These are phyloP conservation scores for Cylindrotheca closterium DNA, from an alignment of 108 stramenopile species.

Conservation along the genomic window DNA sequence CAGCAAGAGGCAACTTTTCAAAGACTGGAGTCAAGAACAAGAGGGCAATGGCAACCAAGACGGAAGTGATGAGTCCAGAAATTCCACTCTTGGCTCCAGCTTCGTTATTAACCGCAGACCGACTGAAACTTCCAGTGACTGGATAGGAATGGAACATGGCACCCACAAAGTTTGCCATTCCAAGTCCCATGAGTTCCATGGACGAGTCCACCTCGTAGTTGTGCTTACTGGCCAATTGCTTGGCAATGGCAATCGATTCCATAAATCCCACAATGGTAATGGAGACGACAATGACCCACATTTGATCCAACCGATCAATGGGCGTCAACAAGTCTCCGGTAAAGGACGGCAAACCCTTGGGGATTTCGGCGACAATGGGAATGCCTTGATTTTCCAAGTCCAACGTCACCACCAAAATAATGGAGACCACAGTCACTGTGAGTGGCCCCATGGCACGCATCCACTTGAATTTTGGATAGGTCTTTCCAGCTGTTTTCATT, in stretches of 20 bases:
- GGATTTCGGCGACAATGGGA: conserved; percentile 63
- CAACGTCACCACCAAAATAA: conserved; percentile 26
- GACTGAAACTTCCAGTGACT: conserved; percentile 66
- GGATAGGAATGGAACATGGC: conserved; percentile 66
- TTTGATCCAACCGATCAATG: conserved; percentile 32
- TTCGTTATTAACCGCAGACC: conserved; percentile 77
- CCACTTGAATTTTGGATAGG: conserved; percentile 39
- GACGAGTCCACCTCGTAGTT: conserved; percentile 72
- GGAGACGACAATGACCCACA: conserved; percentile 33
- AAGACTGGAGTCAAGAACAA: conserved; percentile 78
- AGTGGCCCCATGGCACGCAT: conserved; percentile 47
- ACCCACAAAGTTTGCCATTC: conserved; percentile 70
- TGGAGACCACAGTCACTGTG: conserved; percentile 41
- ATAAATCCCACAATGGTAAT: conserved; percentile 77
- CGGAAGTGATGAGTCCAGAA: conserved; percentile 58
- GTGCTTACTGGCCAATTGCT: conserved; percentile 61
- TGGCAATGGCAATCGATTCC: conserved; percentile 83
- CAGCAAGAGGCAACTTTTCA: conserved; percentile 57
- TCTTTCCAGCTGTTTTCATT: conserved; percentile 31
- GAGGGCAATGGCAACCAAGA: conserved; percentile 63
- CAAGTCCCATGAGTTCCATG: conserved; percentile 76
- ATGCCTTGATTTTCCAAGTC: conserved; percentile 49
- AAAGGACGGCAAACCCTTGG: conserved; percentile 57
- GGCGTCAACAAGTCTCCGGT: conserved; percentile 26
- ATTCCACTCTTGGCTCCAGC: conserved; percentile 66